phyloP scores from a whole-genome alignment of 2,329 filamentous ascomycete species.

The Colletotrichum theobromicola region DNA sequence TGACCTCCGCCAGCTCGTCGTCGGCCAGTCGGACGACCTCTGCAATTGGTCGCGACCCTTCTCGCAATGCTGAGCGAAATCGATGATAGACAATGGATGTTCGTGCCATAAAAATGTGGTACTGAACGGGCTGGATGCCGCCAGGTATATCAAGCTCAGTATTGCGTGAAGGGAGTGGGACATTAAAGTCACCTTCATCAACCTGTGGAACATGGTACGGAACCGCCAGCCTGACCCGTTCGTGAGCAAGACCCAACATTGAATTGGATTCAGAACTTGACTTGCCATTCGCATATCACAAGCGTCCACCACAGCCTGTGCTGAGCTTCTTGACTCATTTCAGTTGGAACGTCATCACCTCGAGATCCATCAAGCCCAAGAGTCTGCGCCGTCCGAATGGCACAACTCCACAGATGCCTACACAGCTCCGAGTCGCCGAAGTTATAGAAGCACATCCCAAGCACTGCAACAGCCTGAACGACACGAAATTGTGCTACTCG shows the following conservation, averaged over 20 bases:
- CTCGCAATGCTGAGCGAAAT: constrained; percentile 1
- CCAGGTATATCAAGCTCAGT: neutral
- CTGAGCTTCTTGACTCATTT: constrained; percentile 2
- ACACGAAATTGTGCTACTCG: neutral
- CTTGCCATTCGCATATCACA: constrained; percentile 17
- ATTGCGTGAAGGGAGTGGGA: neutral
- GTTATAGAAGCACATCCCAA: constrained; percentile 23
- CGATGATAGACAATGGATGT: constrained; percentile 9
- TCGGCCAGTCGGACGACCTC: constrained; percentile 10
- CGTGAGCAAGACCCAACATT: neutral
- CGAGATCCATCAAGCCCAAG: constrained; percentile 7
- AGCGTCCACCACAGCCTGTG: constrained; percentile 16
- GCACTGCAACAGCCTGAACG: constrained; percentile 23
- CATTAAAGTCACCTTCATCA: neutral
- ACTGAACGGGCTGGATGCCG: neutral
- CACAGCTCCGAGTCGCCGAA: constrained; percentile 18
- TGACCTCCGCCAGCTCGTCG: constrained; percentile 14
- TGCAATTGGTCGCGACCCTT: neutral
- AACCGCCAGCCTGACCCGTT: neutral
- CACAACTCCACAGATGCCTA: constrained; percentile 19
- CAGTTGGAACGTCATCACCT: neutral
- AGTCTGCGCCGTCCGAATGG: constrained; percentile 18
- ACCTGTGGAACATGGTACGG: constrained; percentile 7
- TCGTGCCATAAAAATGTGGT: constrained; percentile 19
- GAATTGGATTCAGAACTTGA: neutral